phyloP scores from a whole-genome alignment of 169 alveolate genomes.

The Eimeria maxima region DNA sequence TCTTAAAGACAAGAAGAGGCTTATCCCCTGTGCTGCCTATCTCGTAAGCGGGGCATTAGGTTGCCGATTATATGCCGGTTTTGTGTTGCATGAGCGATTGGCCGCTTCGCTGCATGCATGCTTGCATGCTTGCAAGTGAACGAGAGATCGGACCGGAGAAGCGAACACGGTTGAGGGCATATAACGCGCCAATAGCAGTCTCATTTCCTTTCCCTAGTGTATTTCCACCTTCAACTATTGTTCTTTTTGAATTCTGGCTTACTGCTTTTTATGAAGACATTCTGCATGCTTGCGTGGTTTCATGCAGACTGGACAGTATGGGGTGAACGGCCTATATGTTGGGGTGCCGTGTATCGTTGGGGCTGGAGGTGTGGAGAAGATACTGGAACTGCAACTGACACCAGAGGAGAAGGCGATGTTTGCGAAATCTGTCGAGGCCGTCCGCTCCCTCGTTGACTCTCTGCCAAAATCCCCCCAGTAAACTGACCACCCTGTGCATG shows the following conservation, averaged over 20 bases:
- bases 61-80: background rate
- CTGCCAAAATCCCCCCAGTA: conserved; percentile 63
- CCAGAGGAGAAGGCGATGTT: conserved; percentile 65
- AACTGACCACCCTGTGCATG: background rate
- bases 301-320: conserved; percentile 87
- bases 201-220: background rate
- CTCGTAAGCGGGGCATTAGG: conserved; percentile 58
- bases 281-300: background rate
- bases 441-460: conserved; percentile 61
- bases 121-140: background rate
- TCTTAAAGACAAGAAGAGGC: conserved; percentile 87
- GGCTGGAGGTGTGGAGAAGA: conserved; percentile 88
- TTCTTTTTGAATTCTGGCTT: background rate
- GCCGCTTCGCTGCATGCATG: background rate
- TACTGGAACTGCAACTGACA: conserved; percentile 87
- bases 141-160: background rate
- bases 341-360: conserved; percentile 92
- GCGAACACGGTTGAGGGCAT: background rate
- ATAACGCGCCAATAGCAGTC: no score
- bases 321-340: conserved; percentile 88
- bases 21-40: conserved; percentile 90
- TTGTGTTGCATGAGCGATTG: background rate
- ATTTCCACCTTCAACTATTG: background rate
- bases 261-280: background rate
- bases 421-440: conserved; percentile 71